Evolutionary conservation across 257 asterid species (phyloP), one percentile per base, ranked within the genome.

Genomic region (Solanum chmielewskii): DNA sequence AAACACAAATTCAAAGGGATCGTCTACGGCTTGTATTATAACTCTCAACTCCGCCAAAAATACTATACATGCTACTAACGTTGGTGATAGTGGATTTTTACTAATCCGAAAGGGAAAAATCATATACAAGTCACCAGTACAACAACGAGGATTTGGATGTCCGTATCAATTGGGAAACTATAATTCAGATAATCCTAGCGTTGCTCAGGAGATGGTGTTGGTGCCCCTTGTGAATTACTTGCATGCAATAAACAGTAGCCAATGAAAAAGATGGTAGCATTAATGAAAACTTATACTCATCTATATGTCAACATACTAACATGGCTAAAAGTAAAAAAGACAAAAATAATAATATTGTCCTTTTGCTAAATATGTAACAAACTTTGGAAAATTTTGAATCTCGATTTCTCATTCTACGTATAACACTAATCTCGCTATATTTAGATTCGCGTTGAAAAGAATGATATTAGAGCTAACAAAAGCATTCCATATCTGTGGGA

Each of bases 1-100:
- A 41, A 85, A 52, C 11, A 90, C 89, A 12, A 35, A 35, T 21
- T 84, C 82, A 4, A 8, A n/a, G 42, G 92, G 92, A 6, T 87
- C 91, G 3, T 89, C 92, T 6, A 90, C 90, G 0, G 88, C 90
- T 7, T 87, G 91, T 86, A 80, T 88, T 47, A n/a, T 90, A n/a
- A 80, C 89, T 7, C 83, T 90, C 10, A 18, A 37, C 81, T 8
- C 11, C 45, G 69, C 6, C 16, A 69, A 21, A 15, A 29, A 83
- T 10, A 60, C 10, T 4, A n/a, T 90, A 13, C 41, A 25, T 35
- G 88, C 86, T 25, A 78, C 35, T 23, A 88, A 88, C 12, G 88
- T 88, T 5, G 89, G 91, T 0, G 92, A 31, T 31, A 87, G 90
- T 27, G 87, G 89, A 20, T 90, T 90, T 31, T 37, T 85, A 31